These are phyloP conservation scores for Trichoderma gamsii DNA, from an alignment of 495 filamentous ascomycete genomes.

Conservation along the genomic window DNA sequence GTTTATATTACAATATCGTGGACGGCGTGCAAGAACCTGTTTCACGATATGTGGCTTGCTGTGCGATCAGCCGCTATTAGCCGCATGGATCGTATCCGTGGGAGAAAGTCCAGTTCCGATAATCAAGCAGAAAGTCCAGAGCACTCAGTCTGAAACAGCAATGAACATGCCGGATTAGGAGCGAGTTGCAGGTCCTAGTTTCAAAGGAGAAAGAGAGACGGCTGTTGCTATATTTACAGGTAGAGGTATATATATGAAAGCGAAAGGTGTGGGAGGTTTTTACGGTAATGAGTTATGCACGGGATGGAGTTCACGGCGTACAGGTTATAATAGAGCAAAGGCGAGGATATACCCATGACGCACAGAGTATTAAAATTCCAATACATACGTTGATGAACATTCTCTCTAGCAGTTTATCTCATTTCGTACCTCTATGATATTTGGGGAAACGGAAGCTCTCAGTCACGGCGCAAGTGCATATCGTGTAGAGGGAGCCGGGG, in stretches of 20 bases:
- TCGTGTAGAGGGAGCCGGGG: no score
- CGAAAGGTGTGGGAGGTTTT: not conserved
- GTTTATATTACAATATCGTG: constrained; percentile 32
- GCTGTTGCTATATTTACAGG: not conserved
- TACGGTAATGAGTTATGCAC: not conserved
- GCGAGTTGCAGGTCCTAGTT: no score
- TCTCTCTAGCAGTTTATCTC: no score
- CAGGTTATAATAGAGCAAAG: not conserved
- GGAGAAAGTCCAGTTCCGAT: not conserved
- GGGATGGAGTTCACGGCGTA: not conserved
- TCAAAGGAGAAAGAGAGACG: no score
- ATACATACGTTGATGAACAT: no score
- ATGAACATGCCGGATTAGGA: not conserved
- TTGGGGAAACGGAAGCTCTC: no score
- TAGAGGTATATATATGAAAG: not conserved
- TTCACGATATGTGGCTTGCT: not conserved
- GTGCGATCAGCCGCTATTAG: not conserved
- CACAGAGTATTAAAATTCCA: not conserved
- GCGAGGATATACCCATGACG: not conserved
- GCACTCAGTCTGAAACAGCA: not conserved
- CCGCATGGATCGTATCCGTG: not conserved
- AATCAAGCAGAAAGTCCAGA: not conserved
- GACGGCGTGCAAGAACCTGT: not conserved
- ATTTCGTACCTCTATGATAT: no score
- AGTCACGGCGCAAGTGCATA: no score